Evolutionary conservation across 2,329 filamentous ascomycete genomes (phyloP), one percentile per base, ranked within the genome.

Genomic region (Sarocladium kiliense): DNA sequence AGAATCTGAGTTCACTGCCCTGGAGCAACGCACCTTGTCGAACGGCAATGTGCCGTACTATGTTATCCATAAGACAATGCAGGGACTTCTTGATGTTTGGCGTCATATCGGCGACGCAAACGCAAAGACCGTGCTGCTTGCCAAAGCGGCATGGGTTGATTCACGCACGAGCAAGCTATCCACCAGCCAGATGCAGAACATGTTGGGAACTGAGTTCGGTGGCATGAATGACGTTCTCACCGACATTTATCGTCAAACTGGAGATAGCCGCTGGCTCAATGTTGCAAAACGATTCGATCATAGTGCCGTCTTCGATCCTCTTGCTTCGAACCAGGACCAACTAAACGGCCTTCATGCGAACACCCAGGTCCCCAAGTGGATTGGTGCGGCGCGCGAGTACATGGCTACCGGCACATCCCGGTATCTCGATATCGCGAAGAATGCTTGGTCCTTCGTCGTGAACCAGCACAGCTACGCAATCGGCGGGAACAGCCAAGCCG

Each of bases 41-140:
- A 78, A 74, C 42, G 77, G 77, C 26, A 80, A 80, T 47, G 78
- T 80, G 0, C 77, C 77, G 0, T 80, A 79, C 64, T 81, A 81
- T 57, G 72, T 73, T 23, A 68, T 80, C n/a, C 78, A 81, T 65
- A 81, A 80, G 66, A 78, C 74, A 1, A 71, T 80, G 62, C 73
- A 75, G 1, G 77, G 77, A 0, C 67, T 80, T 11, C 70, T 80
- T 1, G 78, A 81, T 45, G 74, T 77, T 2, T 80, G 76, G 69
- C 70, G 72, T 4, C 65, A 70, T n/a, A 65, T 77, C 12, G 75
- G 73, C 2, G 71, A 77, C 59, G 60, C 64, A 0, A 72, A 65
- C 2, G 74, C 77, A 3, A 67, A 68, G 5, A 67, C 72, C 2
- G 76, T 77, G 0, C 63, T 80, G 14, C 65, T 79, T 2, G 64